Evolutionary conservation across 2,329 filamentous ascomycete genomes (phyloP).

Genomic region (Ustilaginoidea virens): DNA sequence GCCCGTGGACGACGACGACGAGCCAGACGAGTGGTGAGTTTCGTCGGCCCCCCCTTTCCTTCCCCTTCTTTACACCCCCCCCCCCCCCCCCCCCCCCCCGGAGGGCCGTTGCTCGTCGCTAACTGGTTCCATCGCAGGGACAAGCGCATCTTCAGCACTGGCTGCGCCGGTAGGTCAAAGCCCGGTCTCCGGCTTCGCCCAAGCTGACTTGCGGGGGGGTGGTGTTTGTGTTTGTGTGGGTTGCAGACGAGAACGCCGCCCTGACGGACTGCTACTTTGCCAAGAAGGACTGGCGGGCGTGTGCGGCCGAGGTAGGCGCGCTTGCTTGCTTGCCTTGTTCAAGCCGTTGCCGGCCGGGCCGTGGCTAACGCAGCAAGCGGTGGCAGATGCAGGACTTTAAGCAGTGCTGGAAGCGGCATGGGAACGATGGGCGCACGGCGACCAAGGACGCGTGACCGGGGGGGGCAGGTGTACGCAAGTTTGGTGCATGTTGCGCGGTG

Average conservation of each 20-base stretch:
- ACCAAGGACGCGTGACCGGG: conserved; percentile 52
- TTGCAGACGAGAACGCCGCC: conserved; percentile 65
- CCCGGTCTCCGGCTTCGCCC: too few species aligned
- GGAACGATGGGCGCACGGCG: conserved; percentile 71
- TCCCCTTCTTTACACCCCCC: too few species aligned
- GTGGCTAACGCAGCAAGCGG: neutral
- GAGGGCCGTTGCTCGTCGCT: too few species aligned
- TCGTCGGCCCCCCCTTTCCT: neutral
- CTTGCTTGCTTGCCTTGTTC: neutral
- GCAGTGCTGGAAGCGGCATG: conserved; percentile 79
- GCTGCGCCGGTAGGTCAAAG: conserved; percentile 79
- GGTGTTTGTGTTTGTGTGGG: too few species aligned
- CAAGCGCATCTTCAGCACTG: conserved; percentile 93
- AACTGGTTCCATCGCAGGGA: conserved; percentile 62
- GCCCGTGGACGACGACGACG: conserved; percentile 59
- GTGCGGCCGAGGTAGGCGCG: conserved; percentile 64
- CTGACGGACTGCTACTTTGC: conserved; percentile 94
- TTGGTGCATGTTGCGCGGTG: too few species aligned
- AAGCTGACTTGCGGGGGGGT: too few species aligned
- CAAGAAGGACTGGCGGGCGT: conserved; percentile 89
- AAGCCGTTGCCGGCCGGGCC: neutral
- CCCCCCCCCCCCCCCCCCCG: neutral
- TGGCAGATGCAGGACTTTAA: conserved; percentile 79
- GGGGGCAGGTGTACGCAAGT: too few species aligned
- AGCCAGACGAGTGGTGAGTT: conserved; percentile 84